phyloP scores from a whole-genome alignment of 768 basidiomycete genomes.

The Mycena venus region DNA sequence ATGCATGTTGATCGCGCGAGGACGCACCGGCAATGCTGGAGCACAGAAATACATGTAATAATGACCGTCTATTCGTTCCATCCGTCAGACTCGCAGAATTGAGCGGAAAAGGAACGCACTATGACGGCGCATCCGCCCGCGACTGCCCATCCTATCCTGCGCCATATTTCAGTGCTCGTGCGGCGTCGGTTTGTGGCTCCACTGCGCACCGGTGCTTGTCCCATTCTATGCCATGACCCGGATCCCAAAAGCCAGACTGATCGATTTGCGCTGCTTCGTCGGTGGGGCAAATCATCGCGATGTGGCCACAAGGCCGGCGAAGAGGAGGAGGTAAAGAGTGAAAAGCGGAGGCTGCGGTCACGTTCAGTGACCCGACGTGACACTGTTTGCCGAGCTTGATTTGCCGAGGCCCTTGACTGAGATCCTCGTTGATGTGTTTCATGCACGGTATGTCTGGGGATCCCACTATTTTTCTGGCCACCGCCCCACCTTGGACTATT shows the following conservation, averaged over 20 bases:
- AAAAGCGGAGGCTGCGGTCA: background rate
- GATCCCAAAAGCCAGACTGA: constrained; percentile 74
- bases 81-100: background rate
- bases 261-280: constrained; percentile 65
- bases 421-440: no score
- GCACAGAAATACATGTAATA: constrained; percentile 24
- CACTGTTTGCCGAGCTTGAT: background rate
- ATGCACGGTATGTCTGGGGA: no score
- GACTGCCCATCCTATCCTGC: constrained; percentile 82
- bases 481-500: no score
- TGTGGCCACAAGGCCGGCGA: background rate
- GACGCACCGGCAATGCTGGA: constrained; percentile 12
- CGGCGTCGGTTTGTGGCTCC: background rate
- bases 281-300: constrained; percentile 54
- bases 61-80: constrained; percentile 11
- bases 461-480: no score
- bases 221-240: constrained; percentile 64
- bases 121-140: constrained; percentile 71
- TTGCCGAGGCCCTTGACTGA: background rate
- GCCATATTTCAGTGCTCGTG: constrained; percentile 37
- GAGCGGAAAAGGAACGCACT: constrained; percentile 48
- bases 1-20: background rate
- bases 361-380: background rate
- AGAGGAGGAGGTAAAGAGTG: background rate
- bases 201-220: constrained; percentile 42